A percentile compares a stretch with the other conserved stretches of the same genome.
Conservation (phyloP, 441 rosid genomes). For the Flueggea neowawraea region DNA sequence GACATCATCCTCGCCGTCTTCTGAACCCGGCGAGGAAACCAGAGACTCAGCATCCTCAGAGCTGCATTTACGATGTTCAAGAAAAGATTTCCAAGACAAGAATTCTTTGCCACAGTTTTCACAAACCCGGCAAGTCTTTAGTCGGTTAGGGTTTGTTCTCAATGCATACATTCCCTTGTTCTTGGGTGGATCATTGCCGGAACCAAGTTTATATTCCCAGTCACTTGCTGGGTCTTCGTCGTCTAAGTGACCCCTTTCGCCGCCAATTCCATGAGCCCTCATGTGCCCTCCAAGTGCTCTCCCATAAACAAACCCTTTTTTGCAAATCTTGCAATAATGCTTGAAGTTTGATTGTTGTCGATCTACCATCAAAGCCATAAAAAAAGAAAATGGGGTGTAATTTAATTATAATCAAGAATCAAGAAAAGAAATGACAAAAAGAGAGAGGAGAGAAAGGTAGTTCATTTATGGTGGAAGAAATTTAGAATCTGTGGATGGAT, state of each 20-base stretch:
- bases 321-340: slow-evolving; percentile 66
- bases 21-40: slow-evolving; percentile 43
- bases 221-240: slow-evolving; percentile 48
- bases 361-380: slow-evolving; percentile 61
- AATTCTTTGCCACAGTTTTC: slow-evolving; percentile 71
- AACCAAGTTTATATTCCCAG: slow-evolving; percentile 46
- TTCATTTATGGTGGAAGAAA: no score
- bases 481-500: no score
- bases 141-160: slow-evolving; percentile 56
- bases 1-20: slow-evolving; percentile 26
- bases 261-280: slow-evolving; percentile 63
- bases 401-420: no score
- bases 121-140: slow-evolving; percentile 58
- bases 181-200: slow-evolving; percentile 18
- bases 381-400: neutral
- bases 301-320: slow-evolving; percentile 66
- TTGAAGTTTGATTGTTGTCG: slow-evolving; percentile 39
- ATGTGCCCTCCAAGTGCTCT: slow-evolving; percentile 75
- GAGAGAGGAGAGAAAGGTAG: neutral
- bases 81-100: slow-evolving; percentile 68
- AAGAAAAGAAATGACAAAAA: neutral
- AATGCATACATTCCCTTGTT: slow-evolving; percentile 65
- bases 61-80: slow-evolving; percentile 63
- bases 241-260: slow-evolving; percentile 39
- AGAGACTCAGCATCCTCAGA: slow-evolving; percentile 47